These are phyloP conservation scores for Erodium texanum DNA, from an alignment of 441 rosid species.

Conservation along the genomic window DNA sequence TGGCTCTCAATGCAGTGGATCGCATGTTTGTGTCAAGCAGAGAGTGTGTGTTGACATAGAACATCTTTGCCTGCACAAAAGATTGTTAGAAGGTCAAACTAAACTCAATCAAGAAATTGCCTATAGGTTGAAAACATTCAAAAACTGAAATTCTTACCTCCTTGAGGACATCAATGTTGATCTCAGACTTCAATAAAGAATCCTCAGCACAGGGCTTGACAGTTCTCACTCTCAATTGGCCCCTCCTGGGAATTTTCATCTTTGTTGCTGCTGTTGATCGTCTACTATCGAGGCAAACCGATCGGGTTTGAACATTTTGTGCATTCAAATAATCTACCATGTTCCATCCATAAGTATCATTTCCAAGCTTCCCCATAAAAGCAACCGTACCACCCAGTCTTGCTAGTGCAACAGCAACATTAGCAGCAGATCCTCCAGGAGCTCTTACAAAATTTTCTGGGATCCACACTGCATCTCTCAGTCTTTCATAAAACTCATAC, in stretches of 20 bases:
- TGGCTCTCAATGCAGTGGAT: constrained; percentile 59
- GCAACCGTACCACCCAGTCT: constrained; percentile 83
- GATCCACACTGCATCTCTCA: constrained; percentile 55
- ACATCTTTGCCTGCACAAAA: constrained; percentile 66
- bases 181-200: constrained; percentile 65
- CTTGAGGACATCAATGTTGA: constrained; percentile 75
- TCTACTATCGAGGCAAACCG: constrained; percentile 55
- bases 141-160: constrained; percentile 46
- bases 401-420: constrained; percentile 83
- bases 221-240: constrained; percentile 55
- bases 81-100: constrained; percentile 22
- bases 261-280: constrained; percentile 53
- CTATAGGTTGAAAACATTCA: constrained; percentile 5
- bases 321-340: constrained; percentile 66
- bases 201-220: constrained; percentile 79
- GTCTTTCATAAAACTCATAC: constrained; percentile 56
- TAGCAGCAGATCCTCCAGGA: constrained; percentile 81
- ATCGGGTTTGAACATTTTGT: constrained; percentile 67
- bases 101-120: background rate
- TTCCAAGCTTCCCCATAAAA: constrained; percentile 92
- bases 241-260: constrained; percentile 77
- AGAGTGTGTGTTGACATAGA: constrained; percentile 75
- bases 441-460: constrained; percentile 69
- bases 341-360: constrained; percentile 70
- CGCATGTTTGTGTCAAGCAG: constrained; percentile 64